Conservation (phyloP, 192 early-diverging fungal species). For the Radiomyces spectabilis region DNA sequence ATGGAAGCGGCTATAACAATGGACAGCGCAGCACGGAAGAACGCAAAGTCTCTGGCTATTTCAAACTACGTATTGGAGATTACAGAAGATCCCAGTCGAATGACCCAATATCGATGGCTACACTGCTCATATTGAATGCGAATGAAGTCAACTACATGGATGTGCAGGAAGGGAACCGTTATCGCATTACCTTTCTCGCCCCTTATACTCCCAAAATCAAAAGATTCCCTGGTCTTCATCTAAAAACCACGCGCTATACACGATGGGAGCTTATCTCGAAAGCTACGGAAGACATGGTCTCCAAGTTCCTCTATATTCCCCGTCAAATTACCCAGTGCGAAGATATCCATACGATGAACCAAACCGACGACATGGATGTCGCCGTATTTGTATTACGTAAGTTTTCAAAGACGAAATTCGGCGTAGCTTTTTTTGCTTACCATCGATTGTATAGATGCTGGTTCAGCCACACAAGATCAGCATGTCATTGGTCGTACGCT, state of each 20-base stretch:
- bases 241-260: conserved; percentile 6
- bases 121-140: conserved; percentile 41
- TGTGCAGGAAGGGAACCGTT: conserved; percentile 48
- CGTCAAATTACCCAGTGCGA: conserved; percentile 6
- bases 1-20: not conserved
- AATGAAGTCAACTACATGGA: conserved; percentile 23
- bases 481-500: not conserved
- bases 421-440: not conserved
- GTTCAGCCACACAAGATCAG: not conserved
- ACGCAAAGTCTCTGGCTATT: conserved; percentile 31
- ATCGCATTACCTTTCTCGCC: conserved; percentile 28
- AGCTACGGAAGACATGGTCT: not conserved
- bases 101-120: conserved; percentile 23
- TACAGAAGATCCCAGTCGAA: not conserved
- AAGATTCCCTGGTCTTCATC: not conserved
- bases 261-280: conserved; percentile 6
- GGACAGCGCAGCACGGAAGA: not conserved
- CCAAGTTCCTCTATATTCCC: not conserved
- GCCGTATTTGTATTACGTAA: conserved; percentile 36
- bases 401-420: not conserved
- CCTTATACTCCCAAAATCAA: conserved; percentile 11
- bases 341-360: conserved; percentile 9
- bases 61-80: conserved; percentile 35
- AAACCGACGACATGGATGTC: conserved; percentile 36
- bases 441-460: not conserved